These are phyloP conservation scores for Cicer arietinum DNA, from an alignment of 306 rosid genomes.

Conservation along the genomic window DNA sequence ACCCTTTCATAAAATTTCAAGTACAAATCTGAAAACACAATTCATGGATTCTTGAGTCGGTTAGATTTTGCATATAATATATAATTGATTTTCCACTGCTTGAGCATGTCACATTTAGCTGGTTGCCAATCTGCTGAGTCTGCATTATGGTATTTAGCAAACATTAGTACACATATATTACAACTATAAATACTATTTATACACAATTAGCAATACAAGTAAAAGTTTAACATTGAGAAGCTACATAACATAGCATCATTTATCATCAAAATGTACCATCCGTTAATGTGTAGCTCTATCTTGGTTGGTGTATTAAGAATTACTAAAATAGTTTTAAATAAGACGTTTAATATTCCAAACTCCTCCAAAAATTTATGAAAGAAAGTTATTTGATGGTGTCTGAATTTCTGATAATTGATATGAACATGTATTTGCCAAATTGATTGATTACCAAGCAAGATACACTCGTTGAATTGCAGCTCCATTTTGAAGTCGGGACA, in stretches of 20 bases:
- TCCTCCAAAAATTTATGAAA: no score
- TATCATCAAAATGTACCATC: no score
- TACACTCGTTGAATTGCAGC: conserved; percentile 64
- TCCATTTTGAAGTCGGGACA: conserved; percentile 95
- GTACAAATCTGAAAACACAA: conserved; percentile 71
- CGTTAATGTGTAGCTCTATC: no score
- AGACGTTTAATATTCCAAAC: no score
- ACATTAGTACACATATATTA: neutral
- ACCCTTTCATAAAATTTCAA: conserved; percentile 49
- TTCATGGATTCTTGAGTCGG: conserved; percentile 65
- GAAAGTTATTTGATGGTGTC: neutral
- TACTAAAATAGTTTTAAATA: no score
- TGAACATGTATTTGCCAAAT: conserved; percentile 16
- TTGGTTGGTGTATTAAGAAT: no score
- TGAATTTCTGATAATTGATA: conserved; percentile 13
- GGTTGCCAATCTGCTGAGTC: conserved; percentile 70
- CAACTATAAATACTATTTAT: no score
- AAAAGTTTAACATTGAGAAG: no score
- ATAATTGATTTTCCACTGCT: conserved; percentile 64
- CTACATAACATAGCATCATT: no score
- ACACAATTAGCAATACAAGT: no score
- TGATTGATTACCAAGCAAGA: conserved; percentile 72
- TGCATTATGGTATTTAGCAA: conserved; percentile 51
- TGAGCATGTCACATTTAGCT: conserved; percentile 77
- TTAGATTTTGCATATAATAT: conserved; percentile 53